Conservation (phyloP, 306 rosid genomes). For the Rosa lucieae region DNA sequence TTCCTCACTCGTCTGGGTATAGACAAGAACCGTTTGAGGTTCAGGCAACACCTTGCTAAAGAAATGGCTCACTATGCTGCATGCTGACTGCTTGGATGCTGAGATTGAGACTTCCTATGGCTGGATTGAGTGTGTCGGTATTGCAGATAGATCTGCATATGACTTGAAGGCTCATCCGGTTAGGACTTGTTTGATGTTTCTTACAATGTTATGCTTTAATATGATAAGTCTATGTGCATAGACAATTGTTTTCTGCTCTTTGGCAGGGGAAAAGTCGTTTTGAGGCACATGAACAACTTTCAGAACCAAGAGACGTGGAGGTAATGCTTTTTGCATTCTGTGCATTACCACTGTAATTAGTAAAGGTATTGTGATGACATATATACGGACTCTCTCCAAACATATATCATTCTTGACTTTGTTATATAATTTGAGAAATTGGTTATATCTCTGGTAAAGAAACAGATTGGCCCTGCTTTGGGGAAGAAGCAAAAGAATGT, state of each 20-base stretch:
- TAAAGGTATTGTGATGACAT: background rate
- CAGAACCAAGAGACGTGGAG: conserved; percentile 95
- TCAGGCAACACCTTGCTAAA: conserved; percentile 91
- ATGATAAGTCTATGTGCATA: background rate
- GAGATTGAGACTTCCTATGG: conserved; percentile 96
- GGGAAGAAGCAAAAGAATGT: conserved; percentile 70
- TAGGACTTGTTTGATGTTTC: conserved; percentile 17
- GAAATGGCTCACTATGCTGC: conserved; percentile 99
- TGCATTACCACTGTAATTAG: background rate
- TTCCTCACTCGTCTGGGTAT: conserved; percentile 80
- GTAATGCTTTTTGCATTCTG: conserved; percentile 32
- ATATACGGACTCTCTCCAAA: background rate
- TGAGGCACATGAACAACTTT: conserved; percentile 70
- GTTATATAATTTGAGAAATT: conserved; percentile 60
- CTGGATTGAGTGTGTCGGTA: conserved; percentile 98
- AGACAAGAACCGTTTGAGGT: conserved; percentile 62
- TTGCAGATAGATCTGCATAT: conserved; percentile 95
- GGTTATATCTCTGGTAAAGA: conserved; percentile 72
- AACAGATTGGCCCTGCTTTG: conserved; percentile 79
- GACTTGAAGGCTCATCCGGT: conserved; percentile 93
- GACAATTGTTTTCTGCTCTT: conserved; percentile 18
- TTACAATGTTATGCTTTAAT: background rate
- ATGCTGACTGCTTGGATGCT: conserved; percentile 98
- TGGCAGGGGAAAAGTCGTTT: conserved; percentile 75
- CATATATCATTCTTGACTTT: background rate